Percentiles rank a stretch among this genome's conserved stretches.
Conservation (phyloP, 129 eudicot genomes). For the Centrapalus pauciflorus region DNA sequence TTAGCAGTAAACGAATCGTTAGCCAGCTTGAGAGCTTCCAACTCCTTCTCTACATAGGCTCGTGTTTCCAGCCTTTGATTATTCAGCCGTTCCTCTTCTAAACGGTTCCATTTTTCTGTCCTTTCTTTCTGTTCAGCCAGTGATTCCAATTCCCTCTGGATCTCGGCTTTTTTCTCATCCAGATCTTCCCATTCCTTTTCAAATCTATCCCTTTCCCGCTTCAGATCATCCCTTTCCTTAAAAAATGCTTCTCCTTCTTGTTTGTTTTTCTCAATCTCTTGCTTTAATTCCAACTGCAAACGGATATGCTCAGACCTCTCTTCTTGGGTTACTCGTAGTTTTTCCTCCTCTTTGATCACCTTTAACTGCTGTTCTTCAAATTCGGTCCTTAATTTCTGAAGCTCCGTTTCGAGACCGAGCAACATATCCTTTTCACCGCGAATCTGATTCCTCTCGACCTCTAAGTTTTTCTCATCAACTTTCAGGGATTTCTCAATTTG, state of each 20-base stretch:
- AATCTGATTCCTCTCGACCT: constrained; percentile 56
- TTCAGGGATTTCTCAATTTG: constrained; percentile 70
- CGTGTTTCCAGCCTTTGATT: constrained; percentile 55
- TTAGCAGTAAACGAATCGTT: constrained; percentile 72
- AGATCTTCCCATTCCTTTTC: constrained; percentile 99
- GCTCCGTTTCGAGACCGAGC: constrained; percentile 52
- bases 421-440: constrained; percentile 56
- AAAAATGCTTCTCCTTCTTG: constrained; percentile 54
- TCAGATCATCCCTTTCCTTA: constrained; percentile 73
- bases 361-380: constrained; percentile 48
- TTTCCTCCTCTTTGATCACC: constrained; percentile 54
- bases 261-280: constrained; percentile 68
- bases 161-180: constrained; percentile 66
- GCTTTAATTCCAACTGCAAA: constrained; percentile 65
- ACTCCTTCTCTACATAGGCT: constrained; percentile 58
- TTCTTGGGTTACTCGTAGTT: constrained; percentile 68
- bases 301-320: constrained; percentile 66
- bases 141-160: constrained; percentile 50
- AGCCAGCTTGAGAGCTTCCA: constrained; percentile 62
- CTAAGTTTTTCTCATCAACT: constrained; percentile 66
- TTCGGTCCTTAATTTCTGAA: constrained; percentile 50
- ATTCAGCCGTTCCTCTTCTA: constrained; percentile 68
- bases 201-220: constrained; percentile 68
- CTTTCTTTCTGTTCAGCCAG: constrained; percentile 46
- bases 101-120: constrained; percentile 49